Evolutionary conservation across 1,139 yeast genomes (phyloP).

Genomic region (Yamadazyma atmosphaerica): DNA sequence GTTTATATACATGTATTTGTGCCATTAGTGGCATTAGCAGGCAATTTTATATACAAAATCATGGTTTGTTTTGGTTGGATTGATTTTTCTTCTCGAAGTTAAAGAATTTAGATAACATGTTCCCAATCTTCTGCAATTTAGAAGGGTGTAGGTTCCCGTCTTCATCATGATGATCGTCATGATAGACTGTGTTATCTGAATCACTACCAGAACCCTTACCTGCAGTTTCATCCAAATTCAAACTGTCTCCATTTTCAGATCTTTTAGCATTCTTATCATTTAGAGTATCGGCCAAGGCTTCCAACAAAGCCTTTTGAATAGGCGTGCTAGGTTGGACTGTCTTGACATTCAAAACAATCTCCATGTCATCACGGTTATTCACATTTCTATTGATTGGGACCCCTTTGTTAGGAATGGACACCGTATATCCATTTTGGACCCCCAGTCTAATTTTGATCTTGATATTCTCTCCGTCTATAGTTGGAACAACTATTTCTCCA

Average conservation of each 20-base stretch:
- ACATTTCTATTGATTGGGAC: constrained; percentile 66
- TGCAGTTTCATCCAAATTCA: background rate
- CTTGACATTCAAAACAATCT: constrained; percentile 70
- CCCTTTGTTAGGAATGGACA: constrained; percentile 85
- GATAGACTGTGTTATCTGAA: background rate
- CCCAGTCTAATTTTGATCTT: constrained; percentile 86
- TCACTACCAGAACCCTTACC: background rate
- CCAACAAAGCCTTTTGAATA: constrained; percentile 89
- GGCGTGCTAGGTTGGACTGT: constrained; percentile 76
- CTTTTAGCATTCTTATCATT: constrained; percentile 79
- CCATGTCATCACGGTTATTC: constrained; percentile 75
- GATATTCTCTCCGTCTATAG: constrained; percentile 72
- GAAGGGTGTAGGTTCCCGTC: constrained; percentile 51
- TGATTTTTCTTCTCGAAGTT: constrained; percentile 43
- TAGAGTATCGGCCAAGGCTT: constrained; percentile 89
- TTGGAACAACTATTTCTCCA: constrained; percentile 85
- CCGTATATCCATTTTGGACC: constrained; percentile 72
- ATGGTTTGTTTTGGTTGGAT: background rate
- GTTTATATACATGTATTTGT: constrained; percentile 2
- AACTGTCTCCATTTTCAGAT: constrained; percentile 32
- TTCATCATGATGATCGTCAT: constrained; percentile 2
- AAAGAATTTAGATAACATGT: constrained; percentile 63
- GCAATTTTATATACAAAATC: background rate
- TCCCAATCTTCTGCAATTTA: constrained; percentile 60
- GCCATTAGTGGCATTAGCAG: no score